Base-by-base conservation (phyloP, 2,329 filamentous ascomycete species). In the Colletotrichum godetiae region DNA sequence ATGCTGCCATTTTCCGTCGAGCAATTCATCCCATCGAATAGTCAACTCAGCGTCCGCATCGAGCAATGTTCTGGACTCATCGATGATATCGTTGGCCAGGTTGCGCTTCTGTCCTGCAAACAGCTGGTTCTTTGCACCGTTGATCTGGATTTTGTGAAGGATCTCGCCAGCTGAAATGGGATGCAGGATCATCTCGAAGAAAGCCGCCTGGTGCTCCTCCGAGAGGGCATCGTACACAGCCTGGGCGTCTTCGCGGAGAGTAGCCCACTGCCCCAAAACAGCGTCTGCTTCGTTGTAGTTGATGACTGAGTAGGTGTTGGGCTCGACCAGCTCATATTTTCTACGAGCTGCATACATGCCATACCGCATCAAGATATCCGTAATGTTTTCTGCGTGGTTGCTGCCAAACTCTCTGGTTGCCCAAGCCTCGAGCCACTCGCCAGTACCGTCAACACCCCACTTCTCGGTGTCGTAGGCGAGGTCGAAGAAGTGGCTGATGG, bases 401-500 rank as follows among this genome's bases (percentile, higher is more conserved):
- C 81, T 62, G 1, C 86, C 88, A 74, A 92, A 93, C 76, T 91
- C 90, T 5, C 90, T 87, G 7, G 84, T 80, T 2, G 89, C 88
- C 86, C 89, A 92, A 3, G 84, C 82, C 22, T 84, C 78, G 15
- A 91, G 84, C 89, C 91, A 93, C 2, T 84, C 82, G 1, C 84
- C 82, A 0, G 89, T 87, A 66, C 87, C 89, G 59, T 89, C 85
- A 64, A 88, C 85, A n/a, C 86, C 84, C 86, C 89, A 92, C 1
- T 82, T 78, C 24, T 87, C 81, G 27, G 89, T 87, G 77, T 93
- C 89, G 78, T 93, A 94, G 1, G 91, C 92, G 73, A 93, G 85
- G 75, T 93, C 91, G 74, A 93, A 83, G 82, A 91, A 93, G 80
- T 93, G 91, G 77, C 85, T 90, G 78, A 93, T 90, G 24, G 91